These are phyloP conservation scores for Funneliformis caledonium DNA, from an alignment of 371 early-diverging fungal genomes.

Conservation along the genomic window DNA sequence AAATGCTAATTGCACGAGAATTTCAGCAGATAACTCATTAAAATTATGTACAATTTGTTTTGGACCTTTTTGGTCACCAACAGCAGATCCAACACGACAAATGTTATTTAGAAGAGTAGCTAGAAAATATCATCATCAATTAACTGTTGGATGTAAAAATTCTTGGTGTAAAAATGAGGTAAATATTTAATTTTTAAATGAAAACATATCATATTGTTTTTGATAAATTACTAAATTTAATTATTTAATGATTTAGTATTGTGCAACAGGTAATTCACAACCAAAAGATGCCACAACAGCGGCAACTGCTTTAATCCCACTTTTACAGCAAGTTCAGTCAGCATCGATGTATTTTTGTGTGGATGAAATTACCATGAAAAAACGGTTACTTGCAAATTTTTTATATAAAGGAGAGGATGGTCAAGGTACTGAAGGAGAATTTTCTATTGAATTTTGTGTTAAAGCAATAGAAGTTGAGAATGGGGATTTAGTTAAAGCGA, in stretches of 20 bases:
- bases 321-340: conserved; percentile 44
- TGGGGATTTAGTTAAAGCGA: conserved; percentile 62
- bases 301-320: conserved; percentile 63
- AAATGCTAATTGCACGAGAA: conserved; percentile 75
- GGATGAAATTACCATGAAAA: conserved; percentile 60
- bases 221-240: background rate
- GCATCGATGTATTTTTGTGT: conserved; percentile 69
- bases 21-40: conserved; percentile 58
- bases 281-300: conserved; percentile 73
- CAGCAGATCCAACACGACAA: conserved; percentile 76
- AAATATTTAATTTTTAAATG: conserved; percentile 26
- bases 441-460: conserved; percentile 70
- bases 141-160: conserved; percentile 79
- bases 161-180: conserved; percentile 72
- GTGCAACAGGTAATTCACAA: conserved; percentile 61
- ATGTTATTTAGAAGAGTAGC: conserved; percentile 79
- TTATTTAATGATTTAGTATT: conserved; percentile 51
- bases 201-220: background rate
- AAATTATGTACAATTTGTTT: conserved; percentile 79
- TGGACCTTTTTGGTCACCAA: conserved; percentile 81
- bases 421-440: conserved; percentile 44
- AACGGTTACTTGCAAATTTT: conserved; percentile 58
- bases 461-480: conserved; percentile 63
- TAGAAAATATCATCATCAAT: conserved; percentile 72
- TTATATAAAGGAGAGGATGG: conserved; percentile 48